These are phyloP conservation scores for Betula pendula DNA, from an alignment of 306 rosid genomes.

Conservation along the genomic window DNA sequence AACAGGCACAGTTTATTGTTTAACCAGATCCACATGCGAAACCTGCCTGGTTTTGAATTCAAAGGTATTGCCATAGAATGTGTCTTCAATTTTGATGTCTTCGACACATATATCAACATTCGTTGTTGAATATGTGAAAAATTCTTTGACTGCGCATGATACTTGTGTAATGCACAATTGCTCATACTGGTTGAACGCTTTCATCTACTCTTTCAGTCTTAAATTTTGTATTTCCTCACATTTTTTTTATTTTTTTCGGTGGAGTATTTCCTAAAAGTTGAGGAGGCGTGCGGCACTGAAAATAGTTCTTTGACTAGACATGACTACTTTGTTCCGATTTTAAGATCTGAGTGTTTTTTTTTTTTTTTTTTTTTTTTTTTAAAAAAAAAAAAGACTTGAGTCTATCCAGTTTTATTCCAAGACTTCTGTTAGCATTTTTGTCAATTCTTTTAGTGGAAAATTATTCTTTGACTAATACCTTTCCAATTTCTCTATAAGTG, in stretches of 20 bases:
- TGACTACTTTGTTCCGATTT: not conserved
- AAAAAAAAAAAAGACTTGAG: too few relatives aligned
- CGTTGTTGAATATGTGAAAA: not conserved
- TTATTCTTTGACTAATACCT: too few relatives aligned
- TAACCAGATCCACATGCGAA: not conserved
- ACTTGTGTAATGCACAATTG: not conserved
- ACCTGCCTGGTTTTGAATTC: slow-evolving; percentile 2
- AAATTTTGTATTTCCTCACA: too few relatives aligned
- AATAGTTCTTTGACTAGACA: slow-evolving; percentile 12
- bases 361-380: too few relatives aligned
- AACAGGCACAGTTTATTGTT: not conserved
- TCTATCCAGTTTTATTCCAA: too few relatives aligned
- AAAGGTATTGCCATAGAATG: not conserved
- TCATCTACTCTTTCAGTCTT: not conserved
- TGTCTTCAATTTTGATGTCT: not conserved
- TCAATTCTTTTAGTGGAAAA: too few relatives aligned
- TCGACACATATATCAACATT: not conserved
- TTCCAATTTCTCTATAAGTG: too few relatives aligned
- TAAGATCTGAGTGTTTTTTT: too few relatives aligned
- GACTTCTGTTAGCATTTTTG: too few relatives aligned
- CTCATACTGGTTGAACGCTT: not conserved
- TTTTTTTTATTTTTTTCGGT: too few relatives aligned
- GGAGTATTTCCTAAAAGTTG: too few relatives aligned
- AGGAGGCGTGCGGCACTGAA: too few relatives aligned
- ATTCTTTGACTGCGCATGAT: not conserved